phyloP scores from a whole-genome alignment of 208 protist genomes.

The Wallacemonas sp. region DNA sequence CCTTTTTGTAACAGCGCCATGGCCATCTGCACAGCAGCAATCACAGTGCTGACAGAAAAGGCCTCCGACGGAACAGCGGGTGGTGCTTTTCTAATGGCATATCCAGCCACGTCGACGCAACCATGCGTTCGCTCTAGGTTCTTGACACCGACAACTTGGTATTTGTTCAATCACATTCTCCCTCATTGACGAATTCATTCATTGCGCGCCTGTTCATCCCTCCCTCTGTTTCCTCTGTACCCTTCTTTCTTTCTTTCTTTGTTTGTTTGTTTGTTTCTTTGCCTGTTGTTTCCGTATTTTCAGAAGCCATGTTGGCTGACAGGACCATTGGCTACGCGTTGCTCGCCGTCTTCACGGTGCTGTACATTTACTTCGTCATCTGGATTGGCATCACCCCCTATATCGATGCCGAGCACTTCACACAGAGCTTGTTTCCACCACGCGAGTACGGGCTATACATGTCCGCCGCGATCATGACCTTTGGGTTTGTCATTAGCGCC shows the following conservation, averaged over 20 bases:
- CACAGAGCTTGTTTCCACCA: constrained; percentile 69
- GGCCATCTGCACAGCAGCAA: too few relatives aligned
- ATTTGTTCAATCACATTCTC: too few relatives aligned
- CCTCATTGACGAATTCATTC: too few relatives aligned
- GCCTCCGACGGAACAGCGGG: too few relatives aligned
- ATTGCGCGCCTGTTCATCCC: too few relatives aligned
- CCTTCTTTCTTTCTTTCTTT: constrained; percentile 19
- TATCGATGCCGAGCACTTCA: constrained; percentile 80
- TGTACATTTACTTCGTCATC: constrained; percentile 76
- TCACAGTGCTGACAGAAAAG: too few relatives aligned
- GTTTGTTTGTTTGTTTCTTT: constrained; percentile 20
- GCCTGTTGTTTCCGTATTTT: constrained; percentile 19
- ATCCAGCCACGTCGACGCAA: too few relatives aligned
- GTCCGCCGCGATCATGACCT: constrained; percentile 51
- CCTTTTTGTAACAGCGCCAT: neutral
- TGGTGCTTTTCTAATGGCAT: too few relatives aligned
- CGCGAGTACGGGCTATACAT: constrained; percentile 79
- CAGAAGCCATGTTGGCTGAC: constrained; percentile 62
- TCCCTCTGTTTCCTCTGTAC: too few relatives aligned
- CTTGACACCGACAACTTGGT: too few relatives aligned
- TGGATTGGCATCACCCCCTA: constrained; percentile 88
- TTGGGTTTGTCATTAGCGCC: constrained; percentile 35
- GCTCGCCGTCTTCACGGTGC: constrained; percentile 42
- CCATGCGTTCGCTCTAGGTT: too few relatives aligned
- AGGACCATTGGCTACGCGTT: constrained; percentile 62